Evolutionary conservation across 2,329 filamentous ascomycete species (phyloP).

Genomic region (Davidsoniella eucalypti): DNA sequence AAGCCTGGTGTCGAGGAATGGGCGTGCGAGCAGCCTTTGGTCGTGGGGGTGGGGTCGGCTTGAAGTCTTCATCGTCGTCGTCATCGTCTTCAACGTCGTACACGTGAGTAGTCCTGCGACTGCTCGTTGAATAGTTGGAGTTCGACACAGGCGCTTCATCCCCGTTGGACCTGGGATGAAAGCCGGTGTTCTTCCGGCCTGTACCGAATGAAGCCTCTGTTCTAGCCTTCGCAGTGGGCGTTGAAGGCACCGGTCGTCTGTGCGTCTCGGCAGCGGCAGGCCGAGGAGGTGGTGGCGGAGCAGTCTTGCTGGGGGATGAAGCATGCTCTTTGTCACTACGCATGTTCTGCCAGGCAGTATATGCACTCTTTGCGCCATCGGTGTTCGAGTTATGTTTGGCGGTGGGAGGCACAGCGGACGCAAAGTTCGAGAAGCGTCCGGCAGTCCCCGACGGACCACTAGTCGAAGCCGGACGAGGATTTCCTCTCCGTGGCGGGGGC

Average conservation of each 20-base stretch:
- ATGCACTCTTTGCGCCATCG: constrained; percentile 26
- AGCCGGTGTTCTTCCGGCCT: constrained; percentile 27
- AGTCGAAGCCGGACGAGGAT: constrained; percentile 12
- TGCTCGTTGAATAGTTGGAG: constrained; percentile 32
- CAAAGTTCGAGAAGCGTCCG: constrained; percentile 20
- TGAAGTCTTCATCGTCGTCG: constrained; percentile 1
- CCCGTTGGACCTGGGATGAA: constrained; percentile 32
- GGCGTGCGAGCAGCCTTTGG: neutral
- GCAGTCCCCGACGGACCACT: constrained; percentile 12
- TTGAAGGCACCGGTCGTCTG: constrained; percentile 29
- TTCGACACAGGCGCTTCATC: constrained; percentile 36
- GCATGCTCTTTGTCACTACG: constrained; percentile 14
- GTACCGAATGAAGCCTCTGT: constrained; percentile 38
- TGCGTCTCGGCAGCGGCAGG: constrained; percentile 18
- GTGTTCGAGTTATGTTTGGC: constrained; percentile 24
- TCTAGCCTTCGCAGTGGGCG: constrained; percentile 36
- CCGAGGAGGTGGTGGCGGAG: constrained; percentile 19
- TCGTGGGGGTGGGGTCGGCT: constrained; percentile 5
- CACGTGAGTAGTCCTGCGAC: constrained; percentile 3
- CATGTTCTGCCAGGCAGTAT: constrained; percentile 28
- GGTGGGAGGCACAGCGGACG: constrained; percentile 26
- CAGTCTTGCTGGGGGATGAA: constrained; percentile 15
- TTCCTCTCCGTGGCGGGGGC: constrained; percentile 29
- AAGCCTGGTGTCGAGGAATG: constrained; percentile 7
- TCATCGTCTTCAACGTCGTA: constrained; percentile 2